A percentile compares a stretch with the other conserved stretches of the same genome.
Conservation (phyloP, 441 rosid genomes). For the Breynia disticha region DNA sequence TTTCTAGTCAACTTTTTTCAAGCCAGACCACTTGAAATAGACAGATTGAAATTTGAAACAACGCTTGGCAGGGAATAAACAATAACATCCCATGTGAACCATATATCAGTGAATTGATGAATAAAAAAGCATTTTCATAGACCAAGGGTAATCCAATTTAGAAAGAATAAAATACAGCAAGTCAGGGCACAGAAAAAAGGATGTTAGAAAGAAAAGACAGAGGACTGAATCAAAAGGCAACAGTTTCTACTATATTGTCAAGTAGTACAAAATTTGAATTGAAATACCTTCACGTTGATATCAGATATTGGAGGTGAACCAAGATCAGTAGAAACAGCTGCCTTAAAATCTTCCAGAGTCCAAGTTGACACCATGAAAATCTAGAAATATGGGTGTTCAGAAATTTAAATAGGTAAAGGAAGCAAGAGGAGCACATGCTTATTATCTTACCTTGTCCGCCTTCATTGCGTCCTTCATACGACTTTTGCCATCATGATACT, state of each 20-base stretch:
- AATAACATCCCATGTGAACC: not conserved
- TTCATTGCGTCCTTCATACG: constrained; percentile 72
- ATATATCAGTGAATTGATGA: too few species aligned
- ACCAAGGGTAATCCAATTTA: too few species aligned
- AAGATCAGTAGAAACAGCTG: constrained; percentile 48
- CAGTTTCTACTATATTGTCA: not conserved
- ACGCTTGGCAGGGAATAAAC: not conserved
- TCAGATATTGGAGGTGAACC: constrained; percentile 50
- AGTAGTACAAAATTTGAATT: not conserved
- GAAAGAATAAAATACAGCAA: too few species aligned
- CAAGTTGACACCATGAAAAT: constrained; percentile 52
- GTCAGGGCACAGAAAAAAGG: not conserved
- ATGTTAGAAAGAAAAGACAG: not conserved
- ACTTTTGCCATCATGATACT: constrained; percentile 87
- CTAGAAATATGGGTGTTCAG: constrained; percentile 28
- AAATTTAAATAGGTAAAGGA: not conserved
- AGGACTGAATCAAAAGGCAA: not conserved
- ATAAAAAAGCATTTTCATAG: too few species aligned
- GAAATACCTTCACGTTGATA: constrained; percentile 59
- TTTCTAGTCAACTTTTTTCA: not conserved
- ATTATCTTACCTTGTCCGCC: constrained; percentile 48
- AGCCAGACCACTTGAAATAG: not conserved
- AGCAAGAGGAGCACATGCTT: not conserved
- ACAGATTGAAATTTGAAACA: not conserved
- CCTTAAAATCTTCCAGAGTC: constrained; percentile 74